Base-by-base conservation (phyloP, 768 basidiomycete genomes). In the Pisolithus tinctorius region DNA sequence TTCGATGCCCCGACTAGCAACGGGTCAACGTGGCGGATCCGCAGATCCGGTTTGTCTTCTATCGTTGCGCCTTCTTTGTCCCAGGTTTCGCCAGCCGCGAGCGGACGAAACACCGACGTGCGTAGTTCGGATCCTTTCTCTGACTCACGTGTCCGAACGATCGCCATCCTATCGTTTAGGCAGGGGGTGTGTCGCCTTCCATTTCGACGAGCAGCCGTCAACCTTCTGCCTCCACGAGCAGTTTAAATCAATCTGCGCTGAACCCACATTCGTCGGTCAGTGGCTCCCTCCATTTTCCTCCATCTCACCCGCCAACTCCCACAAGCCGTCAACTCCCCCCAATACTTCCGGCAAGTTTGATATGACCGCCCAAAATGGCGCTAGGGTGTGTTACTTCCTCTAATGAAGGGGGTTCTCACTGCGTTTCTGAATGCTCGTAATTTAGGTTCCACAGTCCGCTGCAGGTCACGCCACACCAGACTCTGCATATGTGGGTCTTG, bases 401-500 rank as follows among this genome's bases (percentile, higher is more conserved):
- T 39, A 39, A 14, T 23, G 40, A 17, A 3, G 1, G 23, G 7
- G 23, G 7, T 20, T 6, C 17, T 13, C 17, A 23, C 6, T 4
- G 23, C 43, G 11, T 27, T 45, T 30, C n/a, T 23, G n/a, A 27
- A 27, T 26, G 14, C 9, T 27, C 29, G 16, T 45, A 13, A n/a
- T 30, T 13, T 27, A 65, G 65, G 49, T 27, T 34, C 11, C 26
- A 14, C 53, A 46, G 16, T 50, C 16, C 6, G 47, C 17, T 1
- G 10, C 14, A 14, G 61, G 57, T 4, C 23, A 39, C 5, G 45
- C 14, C 29, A 36, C 46, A 6, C 23, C 31, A 5, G 58, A 66
- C 4, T 43, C 57, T 8, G 55, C 51, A 8, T 68, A 62, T 5
- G 66, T 67, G 52, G 13, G 68, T 63, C 4, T 26, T 17, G 5